phyloP scores from a whole-genome alignment of 2,329 filamentous ascomycete species.

The Exophiala mesophila region DNA sequence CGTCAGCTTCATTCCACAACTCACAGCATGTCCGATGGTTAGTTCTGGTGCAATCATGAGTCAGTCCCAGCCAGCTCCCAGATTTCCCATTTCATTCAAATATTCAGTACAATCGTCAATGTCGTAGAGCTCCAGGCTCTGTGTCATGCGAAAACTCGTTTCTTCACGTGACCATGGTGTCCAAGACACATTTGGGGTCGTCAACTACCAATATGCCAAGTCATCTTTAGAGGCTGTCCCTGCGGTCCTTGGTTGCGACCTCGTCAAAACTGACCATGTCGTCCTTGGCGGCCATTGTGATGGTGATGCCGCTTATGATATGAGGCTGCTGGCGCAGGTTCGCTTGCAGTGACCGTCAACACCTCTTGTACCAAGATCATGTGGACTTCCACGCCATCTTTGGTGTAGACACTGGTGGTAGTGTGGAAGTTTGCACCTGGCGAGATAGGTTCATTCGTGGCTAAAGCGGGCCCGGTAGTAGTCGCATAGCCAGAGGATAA shows the following conservation, averaged over 20 bases:
- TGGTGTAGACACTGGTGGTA: conserved; percentile 19
- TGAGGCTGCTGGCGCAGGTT: conserved; percentile 2
- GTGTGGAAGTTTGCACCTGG: conserved; percentile 4
- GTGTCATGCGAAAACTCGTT: conserved; percentile 4
- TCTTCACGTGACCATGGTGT: conserved; percentile 9
- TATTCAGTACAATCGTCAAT: conserved; percentile 5
- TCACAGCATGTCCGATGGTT: conserved; percentile 1
- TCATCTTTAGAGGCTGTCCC: conserved; percentile 10
- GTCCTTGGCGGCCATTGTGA: conserved; percentile 9
- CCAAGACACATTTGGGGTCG: conserved; percentile 19
- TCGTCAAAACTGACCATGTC: conserved; percentile 7
- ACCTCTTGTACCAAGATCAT: conserved; percentile 25
- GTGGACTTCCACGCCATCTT: conserved; percentile 19
- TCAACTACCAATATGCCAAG: conserved; percentile 17
- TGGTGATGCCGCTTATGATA: conserved; percentile 15
- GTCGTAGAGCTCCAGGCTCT: conserved; percentile 11
- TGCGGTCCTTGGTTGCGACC: conserved; percentile 9
- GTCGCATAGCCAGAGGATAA: conserved; percentile 6
- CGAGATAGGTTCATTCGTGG: background rate
- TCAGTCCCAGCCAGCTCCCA: background rate
- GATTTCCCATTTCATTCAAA: conserved; percentile 1
- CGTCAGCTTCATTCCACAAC: background rate
- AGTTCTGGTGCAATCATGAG: background rate
- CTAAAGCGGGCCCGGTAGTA: background rate
- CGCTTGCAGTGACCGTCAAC: conserved; percentile 23